phyloP scores from a whole-genome alignment of 2,329 filamentous ascomycete species.

The Laburnicola sp. region DNA sequence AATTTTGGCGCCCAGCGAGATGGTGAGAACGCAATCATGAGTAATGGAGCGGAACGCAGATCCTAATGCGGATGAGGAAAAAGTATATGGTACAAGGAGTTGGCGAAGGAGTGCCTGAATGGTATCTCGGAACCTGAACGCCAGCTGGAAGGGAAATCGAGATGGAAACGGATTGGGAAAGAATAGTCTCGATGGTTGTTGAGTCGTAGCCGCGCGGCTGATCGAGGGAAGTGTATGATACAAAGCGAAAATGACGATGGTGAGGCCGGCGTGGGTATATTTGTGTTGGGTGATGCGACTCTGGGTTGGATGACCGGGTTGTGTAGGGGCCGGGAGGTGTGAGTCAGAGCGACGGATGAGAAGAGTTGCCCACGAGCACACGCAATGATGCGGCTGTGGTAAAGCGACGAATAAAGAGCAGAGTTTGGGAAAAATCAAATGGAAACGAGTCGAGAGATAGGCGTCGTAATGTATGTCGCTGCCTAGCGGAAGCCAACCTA shows the following conservation, averaged over 20 bases:
- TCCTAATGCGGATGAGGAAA: conserved; percentile 5
- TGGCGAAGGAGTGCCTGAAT: conserved; percentile 41
- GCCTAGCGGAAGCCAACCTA: conserved; percentile 23
- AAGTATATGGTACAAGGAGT: conserved; percentile 35
- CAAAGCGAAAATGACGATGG: conserved; percentile 24
- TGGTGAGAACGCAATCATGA: conserved; percentile 11
- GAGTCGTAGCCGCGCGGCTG: conserved; percentile 25
- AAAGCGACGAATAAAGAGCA: conserved; percentile 13
- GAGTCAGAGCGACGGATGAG: conserved; percentile 27
- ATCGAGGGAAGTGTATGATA: conserved; percentile 32
- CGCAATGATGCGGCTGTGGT: conserved; percentile 18
- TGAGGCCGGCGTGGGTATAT: conserved; percentile 13
- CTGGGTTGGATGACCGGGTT: conserved; percentile 8
- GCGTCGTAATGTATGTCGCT: conserved; percentile 5
- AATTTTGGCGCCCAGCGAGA: conserved; percentile 20
- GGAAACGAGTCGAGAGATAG: conserved; percentile 20
- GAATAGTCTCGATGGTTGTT: conserved; percentile 20
- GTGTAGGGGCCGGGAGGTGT: conserved; percentile 17
- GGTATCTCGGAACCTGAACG: conserved; percentile 32
- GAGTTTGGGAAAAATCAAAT: conserved; percentile 8
- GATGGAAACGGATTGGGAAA: conserved; percentile 12
- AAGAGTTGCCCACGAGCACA: conserved; percentile 21
- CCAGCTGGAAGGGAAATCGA: conserved; percentile 14
- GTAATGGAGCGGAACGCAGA: conserved; percentile 2
- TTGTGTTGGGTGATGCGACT: conserved; percentile 1